Evolutionary conservation across 1,139 yeast species (phyloP), one percentile per base, ranked within the genome.

Genomic region (Suhomyces yuchorum): DNA sequence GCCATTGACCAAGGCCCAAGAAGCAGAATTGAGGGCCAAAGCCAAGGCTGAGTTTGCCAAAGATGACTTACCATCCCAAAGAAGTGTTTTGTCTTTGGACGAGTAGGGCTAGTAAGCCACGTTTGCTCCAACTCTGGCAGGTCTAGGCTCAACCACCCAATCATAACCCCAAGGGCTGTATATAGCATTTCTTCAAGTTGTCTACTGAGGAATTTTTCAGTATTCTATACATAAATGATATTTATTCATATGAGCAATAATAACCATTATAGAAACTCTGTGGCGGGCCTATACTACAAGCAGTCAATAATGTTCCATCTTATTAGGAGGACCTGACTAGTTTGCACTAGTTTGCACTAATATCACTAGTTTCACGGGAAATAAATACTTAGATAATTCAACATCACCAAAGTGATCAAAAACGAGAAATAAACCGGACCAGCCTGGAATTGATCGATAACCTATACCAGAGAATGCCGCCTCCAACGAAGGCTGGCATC

Each of bases 1-100:
- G 54, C 87, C 87, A 19, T 75, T 91, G 57, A 81, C 91, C 1
- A 66, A 70, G 46, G 81, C 81, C 41, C 88, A 86, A 65, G 86
- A 81, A 61, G 72, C 66, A 35, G 71, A 69, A 38, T 64, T 72
- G 45, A 61, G 62, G 30, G 60, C 59, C 30, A 68, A 65, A 48
- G 77, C 73, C 12, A 66, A 67, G 52, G 67, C 63, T 44, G 73
- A 72, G 56, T 82, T 78, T 56, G 80, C 73, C 33, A 67, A 68
- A 7, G 74, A 77, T 59, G 62, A 73, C 4, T 68, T 80, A 55
- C 91, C 93, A 41, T 84, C 90, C 46, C 82, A 81, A 54, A 77
- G 70, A 61, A 82, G 89, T 58, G 73, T 67, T 14, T 73, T 87
- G 49, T 83, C 90, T 3, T 73, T 84, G 57, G 87, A 84, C 48